Base-by-base conservation (phyloP, 371 early-diverging fungal species). In the Saksenaea oblongispora region DNA sequence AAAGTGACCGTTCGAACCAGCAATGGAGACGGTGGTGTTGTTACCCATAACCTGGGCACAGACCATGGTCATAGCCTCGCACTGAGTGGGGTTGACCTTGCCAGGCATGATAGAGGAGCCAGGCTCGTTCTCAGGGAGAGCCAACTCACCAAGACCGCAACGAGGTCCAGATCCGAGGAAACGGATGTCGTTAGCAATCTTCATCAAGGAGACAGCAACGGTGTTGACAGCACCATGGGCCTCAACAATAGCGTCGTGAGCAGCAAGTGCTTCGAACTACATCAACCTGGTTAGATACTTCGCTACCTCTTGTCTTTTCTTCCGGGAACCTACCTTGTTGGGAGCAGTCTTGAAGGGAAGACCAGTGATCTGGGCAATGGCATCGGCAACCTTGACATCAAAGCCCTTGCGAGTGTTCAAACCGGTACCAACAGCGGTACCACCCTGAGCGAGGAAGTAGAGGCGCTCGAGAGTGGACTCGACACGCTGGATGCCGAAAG, bases 41-140 rank as follows among this genome's bases (percentile, higher is more conserved):
- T 95, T 95, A 47, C 95, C 94, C 79, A 95, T 88, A 22, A 93
- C 92, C 65, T 95, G 95, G 24, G 95, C 86, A 70, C 95, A 94
- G 34, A 94, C 91, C 95, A 95, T 95, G 35, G 95, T 95, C 88
- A 95, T 85, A 34, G 95, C 92, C 77, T 95, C 95, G 78, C 93
- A 93, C 76, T 95, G 95, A 13, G 95, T 95, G 58, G 95, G 95
- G 73, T 95, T 95, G 51, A 94, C 93, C 80, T 95, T 95, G 64
- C 95, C 95, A 53, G 95, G 95, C 95, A 94, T 94, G 72, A 95
- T 95, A 51, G 91, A 91, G 42, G 91, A 91, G 59, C 95, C 95
- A 34, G 95, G 95, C 76, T 95, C 95, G 74, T 95, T 95, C 68
- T 93, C 94, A 26, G 95, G 95, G 51, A 95, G 80, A 35, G 73